Conservation (phyloP, 495 filamentous ascomycete species). For the Neurospora sp. region DNA sequence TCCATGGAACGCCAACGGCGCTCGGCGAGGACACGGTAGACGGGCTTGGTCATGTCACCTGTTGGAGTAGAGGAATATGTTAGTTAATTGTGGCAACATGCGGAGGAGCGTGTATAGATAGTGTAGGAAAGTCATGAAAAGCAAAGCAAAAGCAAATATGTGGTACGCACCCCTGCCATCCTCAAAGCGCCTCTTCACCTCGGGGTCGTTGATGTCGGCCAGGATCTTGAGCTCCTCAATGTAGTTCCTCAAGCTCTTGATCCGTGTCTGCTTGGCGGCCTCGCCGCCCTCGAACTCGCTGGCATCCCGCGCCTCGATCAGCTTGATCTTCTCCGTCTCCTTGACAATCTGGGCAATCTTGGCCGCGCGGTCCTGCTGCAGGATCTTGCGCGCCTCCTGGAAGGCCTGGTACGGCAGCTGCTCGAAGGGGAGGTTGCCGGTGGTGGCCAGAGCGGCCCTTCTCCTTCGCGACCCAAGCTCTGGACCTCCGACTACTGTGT, state of each 20-base stretch:
- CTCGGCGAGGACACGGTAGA: slow-evolving; percentile 87
- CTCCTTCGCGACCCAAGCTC: slow-evolving; percentile 76
- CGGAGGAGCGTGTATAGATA: background rate
- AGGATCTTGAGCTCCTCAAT: slow-evolving; percentile 77
- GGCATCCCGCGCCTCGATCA: slow-evolving; percentile 46
- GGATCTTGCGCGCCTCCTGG: slow-evolving; percentile 82
- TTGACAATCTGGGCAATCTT: slow-evolving; percentile 60
- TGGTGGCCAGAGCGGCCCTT: slow-evolving; percentile 60
- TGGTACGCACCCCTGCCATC: slow-evolving; percentile 66
- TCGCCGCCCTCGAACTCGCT: slow-evolving; percentile 50
- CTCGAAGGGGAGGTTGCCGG: slow-evolving; percentile 74
- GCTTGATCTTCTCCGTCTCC: slow-evolving; percentile 48
- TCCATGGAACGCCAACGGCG: slow-evolving; percentile 65
- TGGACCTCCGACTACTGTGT: slow-evolving; percentile 12
- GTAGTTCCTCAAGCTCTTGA: slow-evolving; percentile 61
- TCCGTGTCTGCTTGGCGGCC: slow-evolving; percentile 48
- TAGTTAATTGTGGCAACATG: background rate
- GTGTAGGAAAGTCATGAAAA: background rate
- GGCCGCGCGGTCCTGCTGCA: slow-evolving; percentile 69
- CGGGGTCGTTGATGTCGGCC: slow-evolving; percentile 90
- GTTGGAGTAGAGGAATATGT: background rate
- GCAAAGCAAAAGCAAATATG: background rate
- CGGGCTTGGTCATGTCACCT: slow-evolving; percentile 94
- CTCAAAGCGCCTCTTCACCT: slow-evolving; percentile 91
- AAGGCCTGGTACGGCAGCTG: slow-evolving; percentile 93